These are phyloP conservation scores for Microcos paniculata DNA, from an alignment of 345 rosid species.

Conservation along the genomic window DNA sequence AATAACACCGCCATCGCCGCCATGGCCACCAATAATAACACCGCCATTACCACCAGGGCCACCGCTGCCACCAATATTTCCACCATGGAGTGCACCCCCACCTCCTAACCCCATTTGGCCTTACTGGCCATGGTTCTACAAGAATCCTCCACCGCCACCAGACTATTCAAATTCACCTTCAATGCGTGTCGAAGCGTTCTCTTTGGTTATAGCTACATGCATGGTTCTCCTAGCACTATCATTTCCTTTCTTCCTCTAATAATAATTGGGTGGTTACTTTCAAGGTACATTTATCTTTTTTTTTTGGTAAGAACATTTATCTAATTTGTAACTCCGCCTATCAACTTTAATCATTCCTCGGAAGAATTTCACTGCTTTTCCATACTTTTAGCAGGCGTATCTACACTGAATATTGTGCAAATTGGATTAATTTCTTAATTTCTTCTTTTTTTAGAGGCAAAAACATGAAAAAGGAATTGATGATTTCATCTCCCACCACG, in stretches of 20 bases:
- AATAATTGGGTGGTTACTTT: neutral
- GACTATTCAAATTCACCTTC: constrained; percentile 1
- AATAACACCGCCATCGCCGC: neutral
- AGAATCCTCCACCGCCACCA: constrained; percentile 39
- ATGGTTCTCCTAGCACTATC: neutral
- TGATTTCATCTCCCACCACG: neutral
- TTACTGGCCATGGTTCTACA: constrained; percentile 56
- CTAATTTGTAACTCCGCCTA: too few relatives aligned
- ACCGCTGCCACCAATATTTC: neutral
- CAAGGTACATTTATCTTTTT: neutral
- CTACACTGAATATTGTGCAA: neutral
- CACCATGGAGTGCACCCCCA: constrained; percentile 30
- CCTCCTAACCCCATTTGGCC: constrained; percentile 56
- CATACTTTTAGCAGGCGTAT: neutral
- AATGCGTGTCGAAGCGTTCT: neutral
- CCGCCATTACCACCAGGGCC: constrained; percentile 1
- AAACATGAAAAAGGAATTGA: neutral
- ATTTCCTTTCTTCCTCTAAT: neutral
- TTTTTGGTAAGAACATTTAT: neutral
- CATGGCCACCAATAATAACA: neutral
- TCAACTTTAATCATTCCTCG: neutral
- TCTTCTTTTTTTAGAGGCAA: neutral
- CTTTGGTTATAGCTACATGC: neutral
- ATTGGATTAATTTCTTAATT: neutral
- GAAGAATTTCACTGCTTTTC: neutral